These are phyloP conservation scores for Leptosphaerulina australis DNA, from an alignment of 2,329 filamentous ascomycete genomes.

Conservation along the genomic window DNA sequence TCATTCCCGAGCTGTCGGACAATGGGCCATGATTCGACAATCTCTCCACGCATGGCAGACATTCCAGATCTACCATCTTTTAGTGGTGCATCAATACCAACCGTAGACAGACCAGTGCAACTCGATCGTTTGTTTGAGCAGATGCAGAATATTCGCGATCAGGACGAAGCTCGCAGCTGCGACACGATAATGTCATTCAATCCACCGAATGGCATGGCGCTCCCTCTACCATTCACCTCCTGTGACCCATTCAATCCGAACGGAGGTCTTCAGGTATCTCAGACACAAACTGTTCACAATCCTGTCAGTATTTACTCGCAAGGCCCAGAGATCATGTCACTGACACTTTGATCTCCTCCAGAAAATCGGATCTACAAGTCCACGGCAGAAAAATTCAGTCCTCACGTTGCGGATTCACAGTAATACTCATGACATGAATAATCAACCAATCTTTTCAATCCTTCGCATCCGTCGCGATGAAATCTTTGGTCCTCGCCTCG, in stretches of 20 bases:
- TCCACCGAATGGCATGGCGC: neutral
- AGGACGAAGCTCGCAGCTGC: neutral
- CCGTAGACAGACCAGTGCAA: neutral
- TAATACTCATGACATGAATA: constrained; percentile 21
- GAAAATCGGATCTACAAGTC: neutral
- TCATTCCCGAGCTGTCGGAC: neutral
- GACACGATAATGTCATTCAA: neutral
- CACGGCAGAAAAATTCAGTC: neutral
- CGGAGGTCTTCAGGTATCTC: neutral
- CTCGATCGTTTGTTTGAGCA: neutral
- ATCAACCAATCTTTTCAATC: constrained; percentile 20
- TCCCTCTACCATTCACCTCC: neutral
- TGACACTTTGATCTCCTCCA: too few relatives aligned
- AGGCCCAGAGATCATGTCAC: too few relatives aligned
- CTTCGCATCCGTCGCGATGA: constrained; percentile 16
- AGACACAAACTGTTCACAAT: neutral
- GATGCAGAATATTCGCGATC: neutral
- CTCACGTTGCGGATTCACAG: constrained; percentile 19
- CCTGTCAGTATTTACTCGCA: neutral
- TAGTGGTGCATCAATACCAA: neutral
- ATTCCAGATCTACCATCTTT: neutral
- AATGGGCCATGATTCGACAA: neutral
- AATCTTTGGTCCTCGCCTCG: constrained; percentile 20
- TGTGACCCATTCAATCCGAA: neutral
- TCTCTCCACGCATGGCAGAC: neutral